phyloP scores from a whole-genome alignment of 495 filamentous ascomycete species.

The Tricharina praecox region DNA sequence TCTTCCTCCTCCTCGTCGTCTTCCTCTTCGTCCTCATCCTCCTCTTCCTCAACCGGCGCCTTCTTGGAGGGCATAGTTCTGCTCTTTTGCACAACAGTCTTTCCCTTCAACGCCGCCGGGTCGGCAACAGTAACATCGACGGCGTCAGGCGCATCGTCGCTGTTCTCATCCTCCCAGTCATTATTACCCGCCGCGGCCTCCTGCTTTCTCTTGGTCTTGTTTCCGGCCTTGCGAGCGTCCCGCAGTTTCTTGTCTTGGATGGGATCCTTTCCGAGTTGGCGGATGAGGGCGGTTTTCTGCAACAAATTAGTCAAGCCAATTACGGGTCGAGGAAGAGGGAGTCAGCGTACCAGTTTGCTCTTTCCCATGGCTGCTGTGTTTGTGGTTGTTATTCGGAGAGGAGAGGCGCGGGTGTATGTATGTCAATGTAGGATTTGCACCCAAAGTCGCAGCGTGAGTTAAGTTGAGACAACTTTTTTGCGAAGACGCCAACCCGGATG shows the following conservation, averaged over 20 bases:
- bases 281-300: slow-evolving; percentile 23
- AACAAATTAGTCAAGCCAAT: slow-evolving; percentile 3
- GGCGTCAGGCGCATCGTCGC: slow-evolving; percentile 13
- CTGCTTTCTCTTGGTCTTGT: slow-evolving; percentile 6
- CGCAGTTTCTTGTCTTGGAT: slow-evolving; percentile 19
- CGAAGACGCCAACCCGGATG: not conserved
- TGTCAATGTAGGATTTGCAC: not conserved
- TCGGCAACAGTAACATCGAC: slow-evolving; percentile 8
- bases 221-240: slow-evolving; percentile 16
- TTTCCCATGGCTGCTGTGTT: slow-evolving; percentile 19
- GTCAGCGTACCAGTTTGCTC: slow-evolving; percentile 17
- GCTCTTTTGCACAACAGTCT: not conserved
- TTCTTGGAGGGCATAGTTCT: slow-evolving; percentile 1
- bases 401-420: not conserved
- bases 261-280: slow-evolving; percentile 19
- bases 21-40: slow-evolving; percentile 31
- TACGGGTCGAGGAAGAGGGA: not conserved
- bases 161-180: slow-evolving; percentile 6
- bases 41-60: slow-evolving; percentile 10
- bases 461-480: slow-evolving; percentile 9
- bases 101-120: not conserved
- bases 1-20: slow-evolving; percentile 34
- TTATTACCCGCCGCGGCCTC: not conserved
- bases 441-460: too few relatives aligned
- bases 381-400: not conserved